Base-by-base conservation (phyloP, 2,329 filamentous ascomycete genomes). In the Fusarium burgessii region DNA sequence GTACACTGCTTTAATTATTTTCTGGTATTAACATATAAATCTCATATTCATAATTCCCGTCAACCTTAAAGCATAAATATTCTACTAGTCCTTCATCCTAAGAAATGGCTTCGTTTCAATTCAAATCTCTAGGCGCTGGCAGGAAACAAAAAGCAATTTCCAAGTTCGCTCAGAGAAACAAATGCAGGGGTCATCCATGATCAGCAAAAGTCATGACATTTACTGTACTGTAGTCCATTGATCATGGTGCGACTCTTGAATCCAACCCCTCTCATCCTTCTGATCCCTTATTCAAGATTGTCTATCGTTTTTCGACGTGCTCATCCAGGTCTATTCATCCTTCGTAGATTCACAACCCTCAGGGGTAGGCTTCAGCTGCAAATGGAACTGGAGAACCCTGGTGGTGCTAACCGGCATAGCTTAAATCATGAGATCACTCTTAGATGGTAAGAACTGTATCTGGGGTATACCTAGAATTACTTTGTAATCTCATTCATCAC, bases 171-270 rank as follows among this genome's bases (percentile, higher is more conserved):
- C 38, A 56, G 52, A 41, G 47, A 58, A 63, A 54, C 59, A 59
- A 29, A 23, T 36, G 42, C 56, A 68, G n/a, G 58, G 43, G 27
- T 15, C 13, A 64, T 49, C 46, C 41, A 66, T 62, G 49, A 42
- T 29, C 9, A 58, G 43, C 15, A 33, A 52, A 35, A 43, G 17
- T 57, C 43, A 57, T 7, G 13, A 20, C 23, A 36, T 32, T 17
- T n/a, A 52, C 47, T 25, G 12, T 14, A 32, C 14, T 41, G 23
- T 23, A 58, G 43, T 18, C 36, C 46, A 45, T 41, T 18, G 20
- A 33, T 32, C 20, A 59, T 74, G 62, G 66, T 74, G 72, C 51
- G 67, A 71, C 71, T 50, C 38, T 52, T 45, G 35, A 54, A n/a
- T 18, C 14, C 35, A 56, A 40, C 13, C 17, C 36, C 38, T 23